A percentile compares a stretch with the other conserved stretches of the same genome.
Evolutionary conservation across 345 rosid genomes (phyloP).

Genomic region (Psidium guajava): DNA sequence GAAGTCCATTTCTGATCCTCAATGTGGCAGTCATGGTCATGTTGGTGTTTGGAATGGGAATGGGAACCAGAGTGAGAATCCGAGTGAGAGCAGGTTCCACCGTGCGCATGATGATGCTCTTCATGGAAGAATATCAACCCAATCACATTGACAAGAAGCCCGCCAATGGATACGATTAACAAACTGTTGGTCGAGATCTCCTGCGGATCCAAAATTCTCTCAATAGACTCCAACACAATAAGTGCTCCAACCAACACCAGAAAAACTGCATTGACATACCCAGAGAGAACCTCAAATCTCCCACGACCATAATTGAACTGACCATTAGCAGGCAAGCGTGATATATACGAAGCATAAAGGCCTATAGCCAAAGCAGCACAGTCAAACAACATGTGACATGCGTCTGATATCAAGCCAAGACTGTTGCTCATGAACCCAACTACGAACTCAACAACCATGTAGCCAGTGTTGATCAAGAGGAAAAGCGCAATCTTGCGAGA

Average conservation of each 20-base stretch:
- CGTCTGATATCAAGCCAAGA: slow-evolving; percentile 93
- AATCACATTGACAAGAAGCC: slow-evolving; percentile 72
- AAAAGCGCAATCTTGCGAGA: slow-evolving; percentile 91
- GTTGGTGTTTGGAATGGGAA: slow-evolving; percentile 19
- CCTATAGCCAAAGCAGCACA: slow-evolving; percentile 99
- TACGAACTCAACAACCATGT: slow-evolving; percentile 90
- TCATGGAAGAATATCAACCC: slow-evolving; percentile 95
- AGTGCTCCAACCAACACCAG: slow-evolving; percentile 83
- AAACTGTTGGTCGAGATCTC: slow-evolving; percentile 87
- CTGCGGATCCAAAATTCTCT: slow-evolving; percentile 94
- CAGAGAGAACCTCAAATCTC: slow-evolving; percentile 88
- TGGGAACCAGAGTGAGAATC: slow-evolving; percentile 35
- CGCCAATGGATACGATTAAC: slow-evolving; percentile 81
- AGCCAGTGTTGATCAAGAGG: slow-evolving; percentile 74
- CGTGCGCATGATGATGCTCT: slow-evolving; percentile 99
- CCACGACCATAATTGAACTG: slow-evolving; percentile 92
- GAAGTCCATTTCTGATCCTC: slow-evolving; percentile 24
- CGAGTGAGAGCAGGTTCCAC: slow-evolving; percentile 75
- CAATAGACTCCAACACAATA: slow-evolving; percentile 86
- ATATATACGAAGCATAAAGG: slow-evolving; percentile 83
- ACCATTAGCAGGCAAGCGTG: slow-evolving; percentile 76
- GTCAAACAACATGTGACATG: slow-evolving; percentile 98
- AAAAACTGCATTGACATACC: slow-evolving; percentile 89
- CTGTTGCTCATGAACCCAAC: slow-evolving; percentile 96
- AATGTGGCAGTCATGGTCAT: slow-evolving; percentile 21